Evolutionary conservation across 352 stramenopile genomes (phyloP), one percentile per base, ranked within the genome.

Genomic region (Phytopythium vexans): DNA sequence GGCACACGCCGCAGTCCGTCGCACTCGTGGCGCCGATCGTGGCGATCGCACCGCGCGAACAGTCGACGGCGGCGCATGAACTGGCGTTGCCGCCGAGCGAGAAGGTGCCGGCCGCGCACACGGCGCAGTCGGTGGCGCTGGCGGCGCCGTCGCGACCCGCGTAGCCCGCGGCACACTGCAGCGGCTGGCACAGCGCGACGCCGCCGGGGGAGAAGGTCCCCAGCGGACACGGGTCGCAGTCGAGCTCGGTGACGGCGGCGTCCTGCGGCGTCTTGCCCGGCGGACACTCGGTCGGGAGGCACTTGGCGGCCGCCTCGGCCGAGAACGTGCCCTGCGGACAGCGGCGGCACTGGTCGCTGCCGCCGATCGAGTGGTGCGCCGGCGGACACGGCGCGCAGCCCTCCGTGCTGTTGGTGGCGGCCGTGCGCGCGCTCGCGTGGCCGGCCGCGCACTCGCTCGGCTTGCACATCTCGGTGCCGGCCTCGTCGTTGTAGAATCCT

Each of bases 401-500:
- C 32, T 41, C 27, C 0, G 53, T 60, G 8, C 37, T 31, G 21
- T 64, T 36, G n/a, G 35, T 32, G 4, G 60, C 62, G 0, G 56
- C 56, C 2, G 41, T 32, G 14, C 39, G 43, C 1, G 35, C 35
- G 59, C 65, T 75, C n/a, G 69, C 46, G 3, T 50, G 56, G 16
- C 69, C 69, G 9, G 65, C 49, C 3, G 54, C 43, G 21, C 69
- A 78, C 43, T 14, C 38, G 37, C 58, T 70, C 6, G 69, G 62
- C 44, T 78, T 57, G 58, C 69, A 78, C 62, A 75, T 72, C 54
- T 70, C 62, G n/a, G 65, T 64, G 5, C 69, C 69, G 44, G 58
- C 16, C 33, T 52, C 54, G 56, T 73, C 54, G 47, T 50, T 73
- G 60, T 66, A 78, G 51, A 78, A 78, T 21, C 69, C 69, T 0